Conservation (phyloP, 2,329 filamentous ascomycete genomes). For the Neopestalotiopsis clavispora region DNA sequence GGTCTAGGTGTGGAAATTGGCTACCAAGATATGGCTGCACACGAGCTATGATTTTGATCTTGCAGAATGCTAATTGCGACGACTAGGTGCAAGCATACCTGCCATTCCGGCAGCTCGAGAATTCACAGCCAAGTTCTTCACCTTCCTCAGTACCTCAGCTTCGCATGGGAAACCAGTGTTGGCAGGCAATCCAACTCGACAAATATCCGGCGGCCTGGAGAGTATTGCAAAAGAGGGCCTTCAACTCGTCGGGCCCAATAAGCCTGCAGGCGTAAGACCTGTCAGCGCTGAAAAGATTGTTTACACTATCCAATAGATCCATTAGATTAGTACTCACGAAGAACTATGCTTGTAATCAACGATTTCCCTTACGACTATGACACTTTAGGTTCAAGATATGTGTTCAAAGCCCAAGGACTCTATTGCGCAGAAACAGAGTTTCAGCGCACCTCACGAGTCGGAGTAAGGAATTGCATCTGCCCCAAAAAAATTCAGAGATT, state of each 20-base stretch:
- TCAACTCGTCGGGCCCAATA: background rate
- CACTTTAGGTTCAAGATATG: too few species aligned
- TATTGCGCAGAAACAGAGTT: too few species aligned
- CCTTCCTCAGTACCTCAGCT: too few species aligned
- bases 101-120: background rate
- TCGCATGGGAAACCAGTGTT: background rate
- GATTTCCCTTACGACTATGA: too few species aligned
- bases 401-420: too few species aligned
- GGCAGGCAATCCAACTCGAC: background rate
- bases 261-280: background rate
- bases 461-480: too few species aligned
- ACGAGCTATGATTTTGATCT: too few species aligned
- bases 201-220: background rate
- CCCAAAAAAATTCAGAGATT: too few species aligned
- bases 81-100: background rate
- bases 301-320: background rate
- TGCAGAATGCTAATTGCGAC: too few species aligned
- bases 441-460: too few species aligned
- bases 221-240: background rate
- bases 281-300: slow-evolving; percentile 3
- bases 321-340: too few species aligned
- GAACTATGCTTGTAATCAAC: too few species aligned
- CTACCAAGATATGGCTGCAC: background rate
- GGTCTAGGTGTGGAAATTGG: background rate
- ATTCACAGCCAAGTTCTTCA: background rate